These are phyloP conservation scores for Kalaharituber pfeilii DNA, from an alignment of 2,329 filamentous ascomycete genomes.

Conservation along the genomic window DNA sequence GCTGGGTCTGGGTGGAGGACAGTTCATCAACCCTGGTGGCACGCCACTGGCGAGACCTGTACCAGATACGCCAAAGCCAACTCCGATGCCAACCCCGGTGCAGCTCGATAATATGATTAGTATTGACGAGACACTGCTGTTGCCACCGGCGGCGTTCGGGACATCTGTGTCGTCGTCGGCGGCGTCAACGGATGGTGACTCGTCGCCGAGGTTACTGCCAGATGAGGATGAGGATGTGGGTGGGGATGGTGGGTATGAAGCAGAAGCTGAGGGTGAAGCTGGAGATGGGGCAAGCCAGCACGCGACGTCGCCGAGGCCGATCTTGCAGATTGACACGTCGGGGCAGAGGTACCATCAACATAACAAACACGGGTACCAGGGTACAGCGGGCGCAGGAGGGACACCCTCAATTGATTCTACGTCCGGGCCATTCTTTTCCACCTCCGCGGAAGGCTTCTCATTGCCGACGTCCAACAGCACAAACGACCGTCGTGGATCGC, in stretches of 20 bases:
- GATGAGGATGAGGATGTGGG: background rate
- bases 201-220: background rate
- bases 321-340: background rate
- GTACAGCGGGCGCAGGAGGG: too few relatives aligned
- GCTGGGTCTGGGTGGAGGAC: constrained; percentile 9
- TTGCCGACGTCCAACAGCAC: too few relatives aligned
- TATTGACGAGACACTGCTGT: constrained; percentile 7
- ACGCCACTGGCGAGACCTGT: constrained; percentile 16
- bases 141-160: constrained; percentile 19
- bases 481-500: too few relatives aligned
- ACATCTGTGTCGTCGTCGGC: constrained; percentile 19
- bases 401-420: too few relatives aligned
- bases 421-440: too few relatives aligned
- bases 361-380: too few relatives aligned
- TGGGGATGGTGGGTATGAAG: background rate
- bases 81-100: constrained; percentile 12
- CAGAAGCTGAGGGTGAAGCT: background rate
- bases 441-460: too few relatives aligned
- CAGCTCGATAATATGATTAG: constrained; percentile 11
- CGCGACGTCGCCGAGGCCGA: background rate
- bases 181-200: constrained; percentile 16
- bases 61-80: constrained; percentile 10
- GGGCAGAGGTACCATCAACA: background rate
- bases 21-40: constrained; percentile 7
- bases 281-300: background rate